Evolutionary conservation across 1,284 basidiomycete species (phyloP), one percentile per base, ranked within the genome.

Genomic region (Naganishia albida): DNA sequence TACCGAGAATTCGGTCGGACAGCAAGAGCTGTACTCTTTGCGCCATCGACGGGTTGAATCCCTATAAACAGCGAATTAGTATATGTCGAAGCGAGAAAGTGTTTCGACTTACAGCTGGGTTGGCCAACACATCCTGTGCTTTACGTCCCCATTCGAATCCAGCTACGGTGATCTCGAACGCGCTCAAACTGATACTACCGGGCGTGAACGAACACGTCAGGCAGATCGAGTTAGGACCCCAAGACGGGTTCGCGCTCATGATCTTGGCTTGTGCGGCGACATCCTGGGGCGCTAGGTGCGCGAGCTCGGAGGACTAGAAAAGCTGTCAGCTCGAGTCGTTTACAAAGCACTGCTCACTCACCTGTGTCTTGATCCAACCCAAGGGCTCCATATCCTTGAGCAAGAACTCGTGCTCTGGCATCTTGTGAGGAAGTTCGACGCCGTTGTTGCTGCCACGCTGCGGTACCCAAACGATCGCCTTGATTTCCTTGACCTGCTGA

Each of bases 61-160:
- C 93, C 79, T 86, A 71, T n/a, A 64, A 34, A 39, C 43, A 40
- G 26, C 34, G 34, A 25, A 38, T 52, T 54, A 57, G 68, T 67
- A 23, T 65, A 55, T 40, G 64, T 74, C 12, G 76, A 64, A 25
- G 46, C 38, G 67, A 30, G 50, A 54, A 16, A 38, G 40, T 52
- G 34, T n/a, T 43, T 62, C 52, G 39, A 78, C 83, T 72, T 71
- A 86, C 85, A 4, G 86, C 82, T 72, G 91, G 89, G 71, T 91
- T 91, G 53, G 88, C 84, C n/a, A 89, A 89, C 50, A 85, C 89
- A 74, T 93, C 92, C 70, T 83, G 79, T 73, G 93, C 93, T 82
- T 98, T 98, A 70, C 96, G 84, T 49, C 95, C 95, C 95, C 95
- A 99, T 77, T 99, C 96, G 77, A 99, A 99, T 18, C 96, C 96